Evolutionary conservation across 495 filamentous ascomycete genomes (phyloP).

Genomic region (Penicillium canariense): DNA sequence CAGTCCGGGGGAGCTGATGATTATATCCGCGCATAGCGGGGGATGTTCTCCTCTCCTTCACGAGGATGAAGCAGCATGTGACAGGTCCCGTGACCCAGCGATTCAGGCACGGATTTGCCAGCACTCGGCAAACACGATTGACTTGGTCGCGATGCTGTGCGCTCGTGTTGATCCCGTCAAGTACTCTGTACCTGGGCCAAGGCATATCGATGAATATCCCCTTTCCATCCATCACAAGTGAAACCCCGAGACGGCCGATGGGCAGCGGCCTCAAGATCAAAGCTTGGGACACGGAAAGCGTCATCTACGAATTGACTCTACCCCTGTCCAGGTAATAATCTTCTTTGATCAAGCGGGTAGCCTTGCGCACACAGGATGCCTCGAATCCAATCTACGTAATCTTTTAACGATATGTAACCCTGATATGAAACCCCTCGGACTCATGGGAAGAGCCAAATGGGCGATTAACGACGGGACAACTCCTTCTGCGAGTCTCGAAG

Average conservation of each 20-base stretch:
- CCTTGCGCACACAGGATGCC: neutral
- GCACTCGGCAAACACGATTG: too few relatives aligned
- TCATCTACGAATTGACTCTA: neutral
- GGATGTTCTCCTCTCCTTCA: too few relatives aligned
- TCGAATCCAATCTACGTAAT: neutral
- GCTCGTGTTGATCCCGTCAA: too few relatives aligned
- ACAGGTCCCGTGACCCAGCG: neutral
- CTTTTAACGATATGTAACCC: constrained; percentile 39
- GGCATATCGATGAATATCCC: too few relatives aligned
- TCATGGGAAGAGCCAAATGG: constrained; percentile 50
- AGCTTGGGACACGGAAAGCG: neutral
- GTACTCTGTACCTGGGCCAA: too few relatives aligned
- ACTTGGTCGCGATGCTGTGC: too few relatives aligned
- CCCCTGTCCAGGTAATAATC: neutral
- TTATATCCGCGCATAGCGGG: too few relatives aligned
- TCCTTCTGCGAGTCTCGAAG: constrained; percentile 46
- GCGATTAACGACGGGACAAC: constrained; percentile 58
- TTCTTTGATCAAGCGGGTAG: too few relatives aligned
- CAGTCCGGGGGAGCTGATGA: too few relatives aligned
- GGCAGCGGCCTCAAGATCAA: neutral
- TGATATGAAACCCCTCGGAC: constrained; percentile 54
- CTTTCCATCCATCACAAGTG: too few relatives aligned
- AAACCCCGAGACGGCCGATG: too few relatives aligned
- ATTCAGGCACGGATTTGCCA: neutral
- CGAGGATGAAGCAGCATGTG: neutral